Evolutionary conservation across 345 rosid species (phyloP).

Genomic region (Psidium guajava): DNA sequence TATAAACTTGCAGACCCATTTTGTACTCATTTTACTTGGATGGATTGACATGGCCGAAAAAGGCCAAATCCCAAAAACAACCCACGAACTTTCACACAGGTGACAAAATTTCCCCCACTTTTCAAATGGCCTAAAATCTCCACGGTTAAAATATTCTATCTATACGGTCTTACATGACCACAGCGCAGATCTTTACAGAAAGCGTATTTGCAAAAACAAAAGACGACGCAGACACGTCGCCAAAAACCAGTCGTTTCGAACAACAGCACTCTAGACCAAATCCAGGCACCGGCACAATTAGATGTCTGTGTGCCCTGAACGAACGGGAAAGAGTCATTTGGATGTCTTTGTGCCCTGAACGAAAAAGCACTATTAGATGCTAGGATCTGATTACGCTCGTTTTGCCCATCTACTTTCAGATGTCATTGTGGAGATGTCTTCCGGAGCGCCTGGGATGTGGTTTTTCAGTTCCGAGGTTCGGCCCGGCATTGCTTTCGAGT

Average conservation of each 20-base stretch:
- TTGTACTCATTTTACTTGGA: neutral
- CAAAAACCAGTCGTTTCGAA: neutral
- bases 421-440: neutral
- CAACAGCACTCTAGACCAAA: neutral
- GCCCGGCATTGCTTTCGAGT: neutral
- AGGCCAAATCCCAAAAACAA: neutral
- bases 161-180: neutral
- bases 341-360: neutral
- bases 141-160: neutral
- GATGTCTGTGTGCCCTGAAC: no score
- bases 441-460: neutral
- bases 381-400: neutral
- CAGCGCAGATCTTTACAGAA: neutral
- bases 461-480: neutral
- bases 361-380: neutral
- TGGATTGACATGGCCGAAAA: neutral
- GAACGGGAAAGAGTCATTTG: neutral
- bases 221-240: rapidly evolving
- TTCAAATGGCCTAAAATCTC: no score
- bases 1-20: neutral
- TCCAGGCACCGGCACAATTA: neutral
- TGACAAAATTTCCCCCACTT: neutral
- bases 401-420: neutral
- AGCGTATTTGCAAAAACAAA: neutral
- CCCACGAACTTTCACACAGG: neutral